phyloP scores from a whole-genome alignment of 1,139 yeast genomes.

The Entelexis sorbosivorans region DNA sequence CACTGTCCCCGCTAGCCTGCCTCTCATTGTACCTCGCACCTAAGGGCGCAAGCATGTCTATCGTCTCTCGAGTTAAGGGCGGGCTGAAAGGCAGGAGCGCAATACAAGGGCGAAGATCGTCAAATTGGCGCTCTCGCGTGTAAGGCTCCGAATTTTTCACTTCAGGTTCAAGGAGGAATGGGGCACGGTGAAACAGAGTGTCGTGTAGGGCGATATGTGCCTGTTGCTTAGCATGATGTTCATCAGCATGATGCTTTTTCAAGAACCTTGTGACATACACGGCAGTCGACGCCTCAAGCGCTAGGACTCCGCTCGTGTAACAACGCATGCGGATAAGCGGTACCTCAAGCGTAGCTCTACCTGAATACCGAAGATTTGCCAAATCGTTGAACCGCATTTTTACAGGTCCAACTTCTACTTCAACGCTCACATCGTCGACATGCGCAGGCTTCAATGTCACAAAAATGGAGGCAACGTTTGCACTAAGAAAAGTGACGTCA shows the following conservation, averaged over 20 bases:
- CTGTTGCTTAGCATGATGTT: conserved; percentile 46
- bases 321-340: conserved; percentile 34
- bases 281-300: conserved; percentile 33
- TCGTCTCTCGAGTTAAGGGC: conserved; percentile 15
- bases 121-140: background rate
- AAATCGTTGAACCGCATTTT: conserved; percentile 45
- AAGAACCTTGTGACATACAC: conserved; percentile 49
- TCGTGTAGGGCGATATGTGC: conserved; percentile 60
- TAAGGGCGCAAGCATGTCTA: background rate
- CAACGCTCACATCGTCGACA: background rate
- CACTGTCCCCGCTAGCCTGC: background rate
- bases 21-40: background rate
- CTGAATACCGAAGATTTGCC: conserved; percentile 55
- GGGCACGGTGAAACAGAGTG: conserved; percentile 69
- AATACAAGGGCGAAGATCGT: conserved; percentile 13
- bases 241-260: conserved; percentile 42
- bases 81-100: conserved; percentile 17
- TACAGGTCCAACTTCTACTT: conserved; percentile 9
- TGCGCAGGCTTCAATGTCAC: conserved; percentile 8
- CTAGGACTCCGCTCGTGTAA: conserved; percentile 1
- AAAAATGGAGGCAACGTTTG: conserved; percentile 25
- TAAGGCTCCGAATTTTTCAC: background rate
- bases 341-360: conserved; percentile 41
- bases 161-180: conserved; percentile 43
- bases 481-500: conserved; percentile 54